These are phyloP conservation scores for Apiotrichum montevideense DNA, from an alignment of 1,284 basidiomycete species.

Conservation along the genomic window DNA sequence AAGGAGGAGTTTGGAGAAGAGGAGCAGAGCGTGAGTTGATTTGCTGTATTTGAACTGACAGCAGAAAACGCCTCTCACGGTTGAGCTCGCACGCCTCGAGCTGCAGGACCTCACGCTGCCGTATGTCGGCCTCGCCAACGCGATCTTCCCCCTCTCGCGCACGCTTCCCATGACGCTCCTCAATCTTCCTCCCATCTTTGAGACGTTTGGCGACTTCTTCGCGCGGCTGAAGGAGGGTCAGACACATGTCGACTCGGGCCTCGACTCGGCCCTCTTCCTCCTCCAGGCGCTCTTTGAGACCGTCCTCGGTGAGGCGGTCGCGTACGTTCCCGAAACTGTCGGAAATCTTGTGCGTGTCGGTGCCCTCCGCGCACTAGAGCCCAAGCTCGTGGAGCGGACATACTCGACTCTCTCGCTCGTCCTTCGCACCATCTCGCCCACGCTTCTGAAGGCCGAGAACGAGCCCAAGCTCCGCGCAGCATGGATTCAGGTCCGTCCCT, in stretches of 20 bases:
- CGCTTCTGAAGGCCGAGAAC: slow-evolving; percentile 30
- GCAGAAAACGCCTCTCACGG: slow-evolving; percentile 41
- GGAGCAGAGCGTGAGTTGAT: slow-evolving; percentile 34
- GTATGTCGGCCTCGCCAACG: slow-evolving; percentile 64
- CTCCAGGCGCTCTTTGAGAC: slow-evolving; percentile 49
- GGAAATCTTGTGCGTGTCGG: slow-evolving; percentile 34
- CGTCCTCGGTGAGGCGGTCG: slow-evolving; percentile 37
- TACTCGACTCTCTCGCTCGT: slow-evolving; percentile 44
- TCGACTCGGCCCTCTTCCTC: slow-evolving; percentile 39
- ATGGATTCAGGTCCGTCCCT: slow-evolving; percentile 34
- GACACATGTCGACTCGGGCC: slow-evolving; percentile 37
- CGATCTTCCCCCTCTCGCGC: slow-evolving; percentile 58
- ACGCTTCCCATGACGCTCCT: slow-evolving; percentile 76
- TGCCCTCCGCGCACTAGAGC: slow-evolving; percentile 34
- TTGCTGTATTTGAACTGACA: neutral
- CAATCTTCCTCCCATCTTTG: slow-evolving; percentile 61
- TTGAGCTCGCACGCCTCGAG: slow-evolving; percentile 43
- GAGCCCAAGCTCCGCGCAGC: slow-evolving; percentile 20
- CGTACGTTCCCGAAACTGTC: slow-evolving; percentile 25
- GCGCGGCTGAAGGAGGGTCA: slow-evolving; percentile 35
- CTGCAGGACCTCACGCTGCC: slow-evolving; percentile 66
- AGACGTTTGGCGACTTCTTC: slow-evolving; percentile 51
- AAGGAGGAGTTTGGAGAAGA: slow-evolving; percentile 39
- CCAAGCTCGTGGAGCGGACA: slow-evolving; percentile 41
- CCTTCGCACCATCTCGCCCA: slow-evolving; percentile 34